phyloP scores from a whole-genome alignment of 176 grass and related monocot species.

The Phragmites australis region DNA sequence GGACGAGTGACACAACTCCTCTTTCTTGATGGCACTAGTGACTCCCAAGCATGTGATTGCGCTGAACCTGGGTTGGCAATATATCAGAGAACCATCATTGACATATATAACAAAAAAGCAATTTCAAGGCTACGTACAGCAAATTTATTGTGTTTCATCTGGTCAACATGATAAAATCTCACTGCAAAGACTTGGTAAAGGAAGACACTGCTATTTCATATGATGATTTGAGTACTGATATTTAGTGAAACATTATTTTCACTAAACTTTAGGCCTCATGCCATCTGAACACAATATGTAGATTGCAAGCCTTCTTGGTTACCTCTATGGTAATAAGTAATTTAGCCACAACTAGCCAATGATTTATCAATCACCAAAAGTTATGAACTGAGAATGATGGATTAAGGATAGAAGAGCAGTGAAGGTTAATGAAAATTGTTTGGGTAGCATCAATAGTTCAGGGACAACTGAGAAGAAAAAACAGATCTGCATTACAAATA shows the following conservation, averaged over 20 bases:
- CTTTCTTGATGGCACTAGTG: constrained; percentile 77
- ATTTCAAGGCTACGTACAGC: constrained; percentile 4
- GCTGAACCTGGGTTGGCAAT: constrained; percentile 63
- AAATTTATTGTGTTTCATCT: constrained; percentile 10
- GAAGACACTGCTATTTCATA: neutral
- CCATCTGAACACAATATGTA: constrained; percentile 8
- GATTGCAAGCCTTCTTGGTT: neutral
- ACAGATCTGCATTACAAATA: neutral
- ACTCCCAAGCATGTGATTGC: constrained; percentile 90
- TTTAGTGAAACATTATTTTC: neutral
- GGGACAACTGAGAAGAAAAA: constrained; percentile 16
- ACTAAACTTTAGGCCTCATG: constrained; percentile 1
- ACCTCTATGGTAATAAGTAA: constrained; percentile 27
- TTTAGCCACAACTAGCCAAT: constrained; percentile 15
- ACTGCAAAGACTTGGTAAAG: neutral
- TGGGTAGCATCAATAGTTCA: neutral
- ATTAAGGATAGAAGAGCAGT: constrained; percentile 26
- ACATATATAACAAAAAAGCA: constrained; percentile 25
- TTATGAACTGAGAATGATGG: constrained; percentile 7
- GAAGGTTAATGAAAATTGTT: constrained; percentile 16
- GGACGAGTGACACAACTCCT: constrained; percentile 56
- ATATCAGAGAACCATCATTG: constrained; percentile 27
- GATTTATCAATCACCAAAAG: constrained; percentile 35
- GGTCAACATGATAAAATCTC: neutral
- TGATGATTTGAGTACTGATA: neutral